A percentile compares a stretch with the other conserved stretches of the same genome.
Conservation (phyloP, 768 basidiomycete genomes). For the Termitomyces sp. region DNA sequence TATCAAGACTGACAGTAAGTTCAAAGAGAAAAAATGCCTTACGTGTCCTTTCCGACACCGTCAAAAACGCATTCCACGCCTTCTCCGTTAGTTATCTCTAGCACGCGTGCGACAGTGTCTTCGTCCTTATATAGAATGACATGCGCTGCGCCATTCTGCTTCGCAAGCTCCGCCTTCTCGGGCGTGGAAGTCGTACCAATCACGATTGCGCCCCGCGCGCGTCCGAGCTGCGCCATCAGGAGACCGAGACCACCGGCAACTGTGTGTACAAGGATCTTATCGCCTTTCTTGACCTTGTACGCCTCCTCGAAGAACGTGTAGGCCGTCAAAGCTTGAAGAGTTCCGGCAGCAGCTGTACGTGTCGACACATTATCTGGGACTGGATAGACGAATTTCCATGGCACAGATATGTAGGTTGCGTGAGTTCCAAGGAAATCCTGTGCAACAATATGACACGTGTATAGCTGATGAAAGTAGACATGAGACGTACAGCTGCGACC, state of each 20-base stretch:
- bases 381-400: slow-evolving; percentile 57
- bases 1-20: background rate
- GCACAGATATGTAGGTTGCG: slow-evolving; percentile 67
- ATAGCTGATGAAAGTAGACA: background rate
- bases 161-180: slow-evolving; percentile 81
- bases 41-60: slow-evolving; percentile 97
- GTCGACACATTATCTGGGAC: slow-evolving; percentile 60
- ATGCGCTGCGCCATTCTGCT: slow-evolving; percentile 75
- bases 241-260: slow-evolving; percentile 87
- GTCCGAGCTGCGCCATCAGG: slow-evolving; percentile 62
- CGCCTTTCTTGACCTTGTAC: slow-evolving; percentile 75
- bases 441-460: background rate
- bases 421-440: slow-evolving; percentile 49
- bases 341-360: slow-evolving; percentile 56
- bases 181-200: slow-evolving; percentile 89
- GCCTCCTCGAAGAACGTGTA: slow-evolving; percentile 78
- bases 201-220: slow-evolving; percentile 74
- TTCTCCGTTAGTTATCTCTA: slow-evolving; percentile 70
- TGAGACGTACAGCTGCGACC: slow-evolving; percentile 58
- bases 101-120: slow-evolving; percentile 66
- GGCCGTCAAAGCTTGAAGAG: slow-evolving; percentile 77
- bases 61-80: slow-evolving; percentile 89
- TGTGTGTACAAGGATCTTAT: slow-evolving; percentile 82
- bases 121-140: slow-evolving; percentile 80
- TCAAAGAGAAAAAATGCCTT: slow-evolving; percentile 22